Evolutionary conservation across 495 filamentous ascomycete species (phyloP).

Genomic region (Thermothielavioides terrestris): DNA sequence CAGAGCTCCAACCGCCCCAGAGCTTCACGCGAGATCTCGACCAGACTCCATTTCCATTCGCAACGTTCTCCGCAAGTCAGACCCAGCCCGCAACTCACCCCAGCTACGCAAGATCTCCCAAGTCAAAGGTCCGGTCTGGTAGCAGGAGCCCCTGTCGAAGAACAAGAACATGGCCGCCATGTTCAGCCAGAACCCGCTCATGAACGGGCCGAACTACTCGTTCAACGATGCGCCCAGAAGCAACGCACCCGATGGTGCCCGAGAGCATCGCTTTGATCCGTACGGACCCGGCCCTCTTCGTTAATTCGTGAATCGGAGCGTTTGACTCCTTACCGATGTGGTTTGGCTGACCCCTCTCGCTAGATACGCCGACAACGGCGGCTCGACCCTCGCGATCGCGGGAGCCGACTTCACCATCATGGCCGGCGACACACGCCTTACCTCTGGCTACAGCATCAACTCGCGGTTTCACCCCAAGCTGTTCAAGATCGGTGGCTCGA

Average conservation of each 20-base stretch:
- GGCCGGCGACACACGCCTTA: constrained; percentile 91
- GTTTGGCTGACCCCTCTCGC: constrained; percentile 6
- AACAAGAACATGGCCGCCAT: constrained; percentile 41
- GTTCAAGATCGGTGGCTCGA: constrained; percentile 89
- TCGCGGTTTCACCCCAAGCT: constrained; percentile 88
- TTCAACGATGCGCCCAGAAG: constrained; percentile 43
- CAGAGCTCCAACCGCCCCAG: too few relatives aligned
- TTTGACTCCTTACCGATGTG: background rate
- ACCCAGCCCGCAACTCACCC: too few relatives aligned
- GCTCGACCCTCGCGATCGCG: constrained; percentile 89
- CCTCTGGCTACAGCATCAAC: constrained; percentile 97
- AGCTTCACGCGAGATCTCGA: too few relatives aligned
- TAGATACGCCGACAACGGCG: constrained; percentile 96
- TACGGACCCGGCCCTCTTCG: constrained; percentile 34
- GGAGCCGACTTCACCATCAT: constrained; percentile 91
- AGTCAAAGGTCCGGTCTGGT: too few relatives aligned
- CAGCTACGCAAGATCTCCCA: too few relatives aligned
- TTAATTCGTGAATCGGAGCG: too few relatives aligned
- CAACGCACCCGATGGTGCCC: constrained; percentile 37
- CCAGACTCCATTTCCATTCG: too few relatives aligned
- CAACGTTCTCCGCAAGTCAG: too few relatives aligned
- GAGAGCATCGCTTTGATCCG: constrained; percentile 90
- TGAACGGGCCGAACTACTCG: constrained; percentile 54
- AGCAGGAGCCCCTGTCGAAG: background rate
- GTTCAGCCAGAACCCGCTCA: constrained; percentile 54